Evolutionary conservation across 768 basidiomycete genomes (phyloP).

Genomic region (Phylloporus sp.): DNA sequence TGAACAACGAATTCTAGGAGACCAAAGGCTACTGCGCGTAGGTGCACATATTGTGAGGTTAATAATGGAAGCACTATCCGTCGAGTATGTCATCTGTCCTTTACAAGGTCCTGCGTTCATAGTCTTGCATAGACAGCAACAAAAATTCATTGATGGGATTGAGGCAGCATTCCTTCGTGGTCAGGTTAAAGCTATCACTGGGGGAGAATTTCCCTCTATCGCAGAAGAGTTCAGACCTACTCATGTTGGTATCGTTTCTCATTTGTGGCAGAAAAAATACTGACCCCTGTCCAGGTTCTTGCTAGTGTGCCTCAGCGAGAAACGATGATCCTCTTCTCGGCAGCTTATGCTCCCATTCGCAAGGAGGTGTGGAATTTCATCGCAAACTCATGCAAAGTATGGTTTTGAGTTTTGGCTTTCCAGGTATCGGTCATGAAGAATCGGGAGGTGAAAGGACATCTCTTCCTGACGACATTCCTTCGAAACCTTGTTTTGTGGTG

Average conservation of each 20-base stretch:
- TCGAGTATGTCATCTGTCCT: slow-evolving; percentile 51
- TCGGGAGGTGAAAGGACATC: slow-evolving; percentile 37
- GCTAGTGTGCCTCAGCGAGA: slow-evolving; percentile 48
- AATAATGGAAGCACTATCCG: slow-evolving; percentile 58
- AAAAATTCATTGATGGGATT: slow-evolving; percentile 46
- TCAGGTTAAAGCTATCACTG: slow-evolving; percentile 45
- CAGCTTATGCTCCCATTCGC: slow-evolving; percentile 59
- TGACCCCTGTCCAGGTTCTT: slow-evolving; percentile 12
- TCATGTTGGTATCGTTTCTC: slow-evolving; percentile 35
- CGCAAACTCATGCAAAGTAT: not conserved
- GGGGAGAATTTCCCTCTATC: slow-evolving; percentile 46
- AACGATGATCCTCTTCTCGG: slow-evolving; percentile 62
- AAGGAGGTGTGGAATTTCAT: slow-evolving; percentile 51
- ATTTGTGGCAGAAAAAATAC: not conserved
- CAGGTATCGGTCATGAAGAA: slow-evolving; percentile 39
- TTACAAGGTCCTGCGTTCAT: not conserved
- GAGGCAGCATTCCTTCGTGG: slow-evolving; percentile 40
- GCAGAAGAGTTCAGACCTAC: slow-evolving; percentile 45
- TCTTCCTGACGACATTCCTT: slow-evolving; percentile 49
- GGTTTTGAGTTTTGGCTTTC: not conserved
- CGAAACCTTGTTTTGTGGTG: slow-evolving; percentile 58
- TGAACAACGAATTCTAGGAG: slow-evolving; percentile 28
- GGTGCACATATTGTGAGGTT: slow-evolving; percentile 65
- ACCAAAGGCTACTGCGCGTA: slow-evolving; percentile 35
- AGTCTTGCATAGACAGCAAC: slow-evolving; percentile 50